Base-by-base conservation (phyloP, 768 basidiomycete genomes). In the Albatrellus ellisii region DNA sequence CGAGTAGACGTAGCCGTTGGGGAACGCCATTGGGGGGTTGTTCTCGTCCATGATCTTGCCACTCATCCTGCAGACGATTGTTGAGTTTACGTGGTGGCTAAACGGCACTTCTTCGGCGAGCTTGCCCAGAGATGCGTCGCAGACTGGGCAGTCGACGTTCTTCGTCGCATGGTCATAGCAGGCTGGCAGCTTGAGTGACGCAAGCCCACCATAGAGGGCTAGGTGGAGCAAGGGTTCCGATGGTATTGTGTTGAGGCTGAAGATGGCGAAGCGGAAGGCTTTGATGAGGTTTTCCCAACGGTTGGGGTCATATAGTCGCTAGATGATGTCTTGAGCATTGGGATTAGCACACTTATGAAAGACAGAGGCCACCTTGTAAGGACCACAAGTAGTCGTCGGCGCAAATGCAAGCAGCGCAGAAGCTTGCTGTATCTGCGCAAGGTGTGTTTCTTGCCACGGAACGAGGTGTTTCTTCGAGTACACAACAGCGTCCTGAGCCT, bases 21-120 rank as follows among this genome's bases (percentile, higher is more conserved):
- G 84, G 51, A 95, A 87, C 10, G 78, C 82, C 79, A 95, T 73
- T 0, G 92, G 89, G 69, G 82, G 79, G 52, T 92, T 92, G 56
- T 90, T 79, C 49, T 79, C 91, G 53, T 95, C 85, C 82, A 98
- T 94, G 43, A 98, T 91, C 57, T 80, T 79, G 20, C 94, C 91
- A 48, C 75, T 89, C 54, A 97, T 71, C 40, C 77, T 63, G 56
- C 95, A 98, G 12, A 98, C 92, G 42, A 99, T 87, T 0, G 88
- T 94, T 17, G 90, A 94, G 55, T 94, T 97, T 29, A 82, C 78
- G 57, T 98, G 91, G 62, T 98, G 92, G 51, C 85, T 87, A 56
- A 74, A 79, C 1, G 95, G 92, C 0, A 97, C 89, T 49, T 90
- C 86, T 43, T 70, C 66, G 10, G 85, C 88, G 6, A 99, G 73